Conservation (phyloP, 78 protist species). For the Bodo saltans region DNA sequence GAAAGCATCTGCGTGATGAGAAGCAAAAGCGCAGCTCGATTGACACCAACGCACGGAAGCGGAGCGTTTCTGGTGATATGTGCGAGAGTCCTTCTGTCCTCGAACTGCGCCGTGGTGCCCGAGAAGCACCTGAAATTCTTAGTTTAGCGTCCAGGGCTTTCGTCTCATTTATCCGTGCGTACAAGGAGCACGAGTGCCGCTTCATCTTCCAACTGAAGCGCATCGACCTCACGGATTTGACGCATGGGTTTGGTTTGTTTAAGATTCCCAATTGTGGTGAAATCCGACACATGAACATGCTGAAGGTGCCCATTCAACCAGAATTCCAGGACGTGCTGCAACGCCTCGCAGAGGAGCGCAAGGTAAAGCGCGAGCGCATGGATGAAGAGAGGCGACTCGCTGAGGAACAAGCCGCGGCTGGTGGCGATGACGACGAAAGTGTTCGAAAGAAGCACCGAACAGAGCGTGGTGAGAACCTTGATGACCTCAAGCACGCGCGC, state of each 20-base stretch:
- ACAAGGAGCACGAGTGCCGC: slow-evolving; percentile 65
- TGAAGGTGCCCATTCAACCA: slow-evolving; percentile 15
- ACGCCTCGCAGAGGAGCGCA: background rate
- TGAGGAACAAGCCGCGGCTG: background rate
- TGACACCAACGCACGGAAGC: background rate
- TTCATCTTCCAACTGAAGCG: slow-evolving; percentile 56
- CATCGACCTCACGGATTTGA: slow-evolving; percentile 48
- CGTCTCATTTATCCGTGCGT: slow-evolving; percentile 67
- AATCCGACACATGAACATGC: background rate
- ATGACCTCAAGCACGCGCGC: slow-evolving; percentile 22
- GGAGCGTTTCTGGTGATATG: background rate
- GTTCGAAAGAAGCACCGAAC: slow-evolving; percentile 9
- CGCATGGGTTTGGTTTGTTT: slow-evolving; percentile 44
- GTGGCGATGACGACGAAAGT: background rate
- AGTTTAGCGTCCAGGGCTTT: slow-evolving; percentile 44
- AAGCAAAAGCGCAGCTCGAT: background rate
- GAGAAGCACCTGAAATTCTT: slow-evolving; percentile 37
- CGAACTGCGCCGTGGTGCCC: background rate
- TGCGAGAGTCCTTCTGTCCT: background rate
- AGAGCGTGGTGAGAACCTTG: slow-evolving; percentile 8
- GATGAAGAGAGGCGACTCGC: background rate
- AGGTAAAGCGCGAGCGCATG: background rate
- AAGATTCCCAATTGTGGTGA: slow-evolving; percentile 51
- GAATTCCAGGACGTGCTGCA: background rate
- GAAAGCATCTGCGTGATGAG: background rate